Base-by-base conservation (phyloP, 1,284 basidiomycete genomes). In the Clitocybe nebularis region DNA sequence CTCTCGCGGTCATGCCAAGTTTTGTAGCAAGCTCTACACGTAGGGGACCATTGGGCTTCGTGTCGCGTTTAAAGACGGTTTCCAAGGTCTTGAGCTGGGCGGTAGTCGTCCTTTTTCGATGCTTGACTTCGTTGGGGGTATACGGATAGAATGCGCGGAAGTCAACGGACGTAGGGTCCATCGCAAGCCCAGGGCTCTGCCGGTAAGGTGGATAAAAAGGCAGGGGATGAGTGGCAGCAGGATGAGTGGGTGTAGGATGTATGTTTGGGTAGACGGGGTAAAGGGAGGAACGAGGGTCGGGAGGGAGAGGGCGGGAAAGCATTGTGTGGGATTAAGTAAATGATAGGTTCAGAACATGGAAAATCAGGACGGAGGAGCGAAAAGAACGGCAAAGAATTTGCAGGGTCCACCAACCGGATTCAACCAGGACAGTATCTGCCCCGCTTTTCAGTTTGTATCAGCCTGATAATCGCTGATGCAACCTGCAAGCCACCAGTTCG, bases 1-100 rank as follows among this genome's bases (percentile, higher is more conserved):
- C 91, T 47, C 93, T 74, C 17, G 91, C 81, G 14, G 89, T 90
- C 92, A 97, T 97, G 49, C 84, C 84, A 36, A 96, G 78, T 65
- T 91, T 75, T 5, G 73, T 68, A 0, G 92, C 87, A 37, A 97
- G 77, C 50, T 79, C 72, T 59, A 88, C 89, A 51, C 93, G 77
- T 34, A 88, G 68, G 10, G 75, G 69, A 40, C 85, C 87, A 62
- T 93, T 92, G 11, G 93, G 93, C 62, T 96, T 95, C 34, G 89
- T 89, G 64, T 93, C 89, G 50, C 75, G 74, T 54, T 79, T 79
- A 66, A 94, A 96, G 55, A 91, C 77, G 46, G 77, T 73, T 64
- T 96, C 93, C 50, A 97, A 79, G 43, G 92, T 79, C 62, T 84
- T 82, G 56, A 93, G 81, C 67, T 94, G 92, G 23, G 81, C 73